Percentiles rank a stretch among this genome's conserved stretches.
Conservation (phyloP, 768 basidiomycete species). For the Paxillus involutus region DNA sequence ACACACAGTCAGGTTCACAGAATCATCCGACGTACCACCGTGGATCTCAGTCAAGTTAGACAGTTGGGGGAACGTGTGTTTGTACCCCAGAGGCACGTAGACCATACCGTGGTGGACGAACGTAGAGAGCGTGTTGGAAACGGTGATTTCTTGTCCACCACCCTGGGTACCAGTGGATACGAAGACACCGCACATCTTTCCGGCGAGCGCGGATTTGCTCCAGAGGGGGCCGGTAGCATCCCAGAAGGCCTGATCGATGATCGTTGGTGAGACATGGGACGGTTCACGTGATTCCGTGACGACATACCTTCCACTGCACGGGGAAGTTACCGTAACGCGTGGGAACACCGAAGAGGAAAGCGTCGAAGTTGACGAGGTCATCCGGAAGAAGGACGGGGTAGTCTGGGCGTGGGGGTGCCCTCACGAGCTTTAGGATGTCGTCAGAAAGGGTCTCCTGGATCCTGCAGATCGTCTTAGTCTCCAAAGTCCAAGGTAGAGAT, state of each 20-base stretch:
- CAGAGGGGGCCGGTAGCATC: slow-evolving; percentile 50
- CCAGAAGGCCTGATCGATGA: slow-evolving; percentile 40
- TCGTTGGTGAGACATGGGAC: slow-evolving; percentile 22
- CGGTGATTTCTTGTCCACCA: slow-evolving; percentile 47
- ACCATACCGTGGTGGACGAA: slow-evolving; percentile 56
- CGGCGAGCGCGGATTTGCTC: slow-evolving; percentile 39
- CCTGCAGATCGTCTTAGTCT: slow-evolving; percentile 33
- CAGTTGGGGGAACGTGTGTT: slow-evolving; percentile 38
- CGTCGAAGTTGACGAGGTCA: slow-evolving; percentile 28
- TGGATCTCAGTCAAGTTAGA: slow-evolving; percentile 43
- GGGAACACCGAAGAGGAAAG: slow-evolving; percentile 64
- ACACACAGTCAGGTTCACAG: too few species aligned
- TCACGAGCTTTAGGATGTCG: slow-evolving; percentile 67
- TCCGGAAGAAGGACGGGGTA: slow-evolving; percentile 38
- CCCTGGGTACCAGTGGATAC: slow-evolving; percentile 47
- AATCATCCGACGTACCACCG: slow-evolving; percentile 38
- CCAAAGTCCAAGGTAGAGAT: neutral
- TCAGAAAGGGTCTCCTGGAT: slow-evolving; percentile 80
- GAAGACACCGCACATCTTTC: slow-evolving; percentile 48
- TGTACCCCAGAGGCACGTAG: slow-evolving; percentile 56
- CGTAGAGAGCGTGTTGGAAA: slow-evolving; percentile 39
- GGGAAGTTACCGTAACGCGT: slow-evolving; percentile 83
- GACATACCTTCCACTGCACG: slow-evolving; percentile 60
- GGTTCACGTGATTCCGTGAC: neutral
- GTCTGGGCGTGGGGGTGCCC: slow-evolving; percentile 67